Base-by-base conservation (phyloP, 2,329 filamentous ascomycete genomes). In the Ilyonectria destructans region DNA sequence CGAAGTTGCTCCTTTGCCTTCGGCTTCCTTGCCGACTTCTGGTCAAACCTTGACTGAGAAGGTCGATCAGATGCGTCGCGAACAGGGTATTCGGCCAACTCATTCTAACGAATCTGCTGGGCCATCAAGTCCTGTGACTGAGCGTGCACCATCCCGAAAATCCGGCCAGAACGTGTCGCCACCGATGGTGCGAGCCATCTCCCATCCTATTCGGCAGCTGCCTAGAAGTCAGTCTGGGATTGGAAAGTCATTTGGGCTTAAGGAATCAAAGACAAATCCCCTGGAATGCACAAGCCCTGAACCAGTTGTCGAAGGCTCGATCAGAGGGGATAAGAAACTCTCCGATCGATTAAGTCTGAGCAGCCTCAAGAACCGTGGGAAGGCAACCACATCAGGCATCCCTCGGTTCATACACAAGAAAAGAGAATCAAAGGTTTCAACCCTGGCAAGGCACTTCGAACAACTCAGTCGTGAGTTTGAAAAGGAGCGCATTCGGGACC, bases 401-500 rank as follows among this genome's bases (percentile, higher is more conserved):
- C 95, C 95, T 31, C 90, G 96, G 35, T 96, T 96, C 29, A 90
- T 97, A 31, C 90, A 92, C 58, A 93, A 91, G 77, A 91, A 88
- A 73, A 91, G 90, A 71, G 88, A 91, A 59, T 90, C 93, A 4
- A 93, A 93, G 75, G 96, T 99, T 2, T 97, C 95, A 9, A 95
- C 92, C n/a, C 86, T 99, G 57, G 94, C 96, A 19, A 94, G 94
- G 74, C 96, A 98, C 79, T 98, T 99, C 78, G 97, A 99, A 80
- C 95, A 98, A 80, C 86, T 99, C 64, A 98, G 95, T 74, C 92
- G 95, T 26, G 97, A 99, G 77, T 99, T 99, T 73, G 95, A 98
- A 78, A 97, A 96, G 75, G 96, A 99, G 81, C 90, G 96, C 51
- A 89, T 97, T 73, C 92, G 93, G 56, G 96, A 98, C 79, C 90